Evolutionary conservation across 2,329 filamentous ascomycete species (phyloP).

Genomic region (Keithomyces neogunnii): DNA sequence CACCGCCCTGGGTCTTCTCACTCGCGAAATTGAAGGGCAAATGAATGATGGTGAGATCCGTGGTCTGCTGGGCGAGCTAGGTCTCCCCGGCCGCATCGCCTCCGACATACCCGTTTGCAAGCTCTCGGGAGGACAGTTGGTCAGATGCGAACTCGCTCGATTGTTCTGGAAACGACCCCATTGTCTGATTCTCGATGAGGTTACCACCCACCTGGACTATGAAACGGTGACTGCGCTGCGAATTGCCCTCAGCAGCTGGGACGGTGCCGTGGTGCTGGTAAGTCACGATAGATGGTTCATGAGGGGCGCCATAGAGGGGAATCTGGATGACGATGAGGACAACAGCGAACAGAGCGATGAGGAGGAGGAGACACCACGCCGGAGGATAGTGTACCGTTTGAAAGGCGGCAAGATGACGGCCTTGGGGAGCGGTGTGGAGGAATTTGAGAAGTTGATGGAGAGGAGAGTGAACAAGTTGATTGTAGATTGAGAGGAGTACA

Average conservation of each 20-base stretch:
- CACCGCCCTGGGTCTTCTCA: constrained; percentile 58
- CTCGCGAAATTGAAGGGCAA: constrained; percentile 39
- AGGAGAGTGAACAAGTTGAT: constrained; percentile 44
- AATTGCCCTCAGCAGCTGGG: constrained; percentile 56
- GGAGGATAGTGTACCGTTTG: constrained; percentile 52
- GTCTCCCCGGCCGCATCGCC: constrained; percentile 59
- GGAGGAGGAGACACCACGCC: constrained; percentile 34
- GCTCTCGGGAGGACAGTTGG: constrained; percentile 73
- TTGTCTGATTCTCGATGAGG: constrained; percentile 68
- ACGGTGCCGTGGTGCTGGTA: constrained; percentile 67
- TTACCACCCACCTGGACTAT: constrained; percentile 79
- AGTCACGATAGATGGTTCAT: constrained; percentile 81
- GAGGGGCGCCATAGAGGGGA: constrained; percentile 51
- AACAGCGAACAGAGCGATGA: constrained; percentile 27
- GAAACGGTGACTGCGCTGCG: constrained; percentile 69
- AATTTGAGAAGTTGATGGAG: constrained; percentile 57
- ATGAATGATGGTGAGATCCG: constrained; percentile 61
- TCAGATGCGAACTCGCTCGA: constrained; percentile 55
- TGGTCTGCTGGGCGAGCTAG: constrained; percentile 57
- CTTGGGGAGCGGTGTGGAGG: constrained; percentile 51
- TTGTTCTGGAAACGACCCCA: constrained; percentile 63
- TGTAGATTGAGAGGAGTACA: neutral
- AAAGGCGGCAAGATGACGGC: constrained; percentile 46
- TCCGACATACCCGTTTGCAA: constrained; percentile 66
- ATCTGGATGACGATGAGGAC: constrained; percentile 26